Evolutionary conservation across 495 filamentous ascomycete species (phyloP).

Genomic region (Sabuloglossum arenarium): DNA sequence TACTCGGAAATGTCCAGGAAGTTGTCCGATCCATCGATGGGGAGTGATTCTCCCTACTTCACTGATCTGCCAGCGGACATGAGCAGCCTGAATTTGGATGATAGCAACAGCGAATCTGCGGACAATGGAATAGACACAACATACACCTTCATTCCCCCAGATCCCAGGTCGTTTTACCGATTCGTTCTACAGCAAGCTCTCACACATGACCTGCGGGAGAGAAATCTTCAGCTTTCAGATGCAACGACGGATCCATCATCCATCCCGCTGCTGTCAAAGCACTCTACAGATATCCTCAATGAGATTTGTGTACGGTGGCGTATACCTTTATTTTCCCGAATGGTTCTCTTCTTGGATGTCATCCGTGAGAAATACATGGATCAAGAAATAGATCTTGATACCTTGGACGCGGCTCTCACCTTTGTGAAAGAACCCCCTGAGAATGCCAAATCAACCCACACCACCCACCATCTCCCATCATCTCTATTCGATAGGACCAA

Average conservation of each 20-base stretch:
- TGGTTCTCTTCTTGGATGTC: conserved; percentile 71
- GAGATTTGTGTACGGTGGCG: conserved; percentile 82
- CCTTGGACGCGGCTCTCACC: conserved; percentile 63
- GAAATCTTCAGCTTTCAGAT: conserved; percentile 29
- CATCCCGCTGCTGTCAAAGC: conserved; percentile 52
- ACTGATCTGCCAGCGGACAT: conserved; percentile 66
- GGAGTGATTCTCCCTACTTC: conserved; percentile 33
- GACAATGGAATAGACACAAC: conserved; percentile 20
- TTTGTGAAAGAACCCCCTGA: conserved; percentile 49
- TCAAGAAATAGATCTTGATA: conserved; percentile 60
- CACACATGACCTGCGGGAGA: conserved; percentile 41
- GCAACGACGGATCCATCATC: conserved; percentile 30
- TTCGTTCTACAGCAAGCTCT: conserved; percentile 56
- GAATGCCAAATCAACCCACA: conserved; percentile 32
- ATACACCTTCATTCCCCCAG: conserved; percentile 78
- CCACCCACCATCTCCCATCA: conserved; percentile 27
- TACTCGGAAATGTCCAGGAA: conserved; percentile 40
- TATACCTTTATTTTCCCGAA: conserved; percentile 60
- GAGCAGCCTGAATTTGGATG: conserved; percentile 43
- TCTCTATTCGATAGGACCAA: conserved; percentile 29
- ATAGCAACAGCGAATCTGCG: conserved; percentile 22
- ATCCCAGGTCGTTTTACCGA: conserved; percentile 64
- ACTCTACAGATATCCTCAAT: conserved; percentile 62
- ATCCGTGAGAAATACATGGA: conserved; percentile 68
- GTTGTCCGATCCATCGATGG: conserved; percentile 23